These are phyloP conservation scores for Phytophthora tentaculata DNA, from an alignment of 352 stramenopile genomes.

Conservation along the genomic window DNA sequence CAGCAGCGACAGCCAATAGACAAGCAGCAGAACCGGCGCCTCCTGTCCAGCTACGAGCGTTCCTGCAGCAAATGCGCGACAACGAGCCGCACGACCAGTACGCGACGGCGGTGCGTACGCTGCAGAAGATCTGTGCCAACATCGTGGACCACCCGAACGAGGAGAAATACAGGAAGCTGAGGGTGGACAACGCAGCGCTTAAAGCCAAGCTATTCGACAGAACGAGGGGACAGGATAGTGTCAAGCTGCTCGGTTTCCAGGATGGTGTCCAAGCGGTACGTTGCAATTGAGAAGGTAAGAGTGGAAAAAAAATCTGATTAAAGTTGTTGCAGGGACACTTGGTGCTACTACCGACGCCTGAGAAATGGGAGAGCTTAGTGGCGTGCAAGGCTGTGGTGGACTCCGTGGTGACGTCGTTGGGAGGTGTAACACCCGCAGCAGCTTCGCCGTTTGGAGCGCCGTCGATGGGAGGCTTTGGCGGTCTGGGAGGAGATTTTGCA, in stretches of 20 bases:
- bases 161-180: constrained; percentile 82
- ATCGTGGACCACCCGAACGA: constrained; percentile 75
- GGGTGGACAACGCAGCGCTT: constrained; percentile 71
- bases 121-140: constrained; percentile 87
- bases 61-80: constrained; percentile 67
- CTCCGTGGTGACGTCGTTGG: constrained; percentile 32
- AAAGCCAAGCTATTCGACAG: constrained; percentile 69
- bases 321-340: constrained; percentile 52
- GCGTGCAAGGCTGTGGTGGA: constrained; percentile 75
- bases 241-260: constrained; percentile 74
- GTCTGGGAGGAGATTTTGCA: constrained; percentile 46
- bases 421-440: background rate
- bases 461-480: constrained; percentile 27
- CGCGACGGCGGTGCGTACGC: constrained; percentile 58
- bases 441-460: constrained; percentile 23
- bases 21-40: constrained; percentile 7
- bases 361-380: constrained; percentile 79
- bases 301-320: background rate
- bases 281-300: background rate
- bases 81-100: constrained; percentile 47
- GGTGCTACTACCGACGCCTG: constrained; percentile 72
- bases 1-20: constrained; percentile 27
- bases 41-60: constrained; percentile 44
- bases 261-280: constrained; percentile 69
- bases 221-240: constrained; percentile 58